Conservation (phyloP, 2,329 filamentous ascomycete genomes). For the Pseudogymnoascus sp. region DNA sequence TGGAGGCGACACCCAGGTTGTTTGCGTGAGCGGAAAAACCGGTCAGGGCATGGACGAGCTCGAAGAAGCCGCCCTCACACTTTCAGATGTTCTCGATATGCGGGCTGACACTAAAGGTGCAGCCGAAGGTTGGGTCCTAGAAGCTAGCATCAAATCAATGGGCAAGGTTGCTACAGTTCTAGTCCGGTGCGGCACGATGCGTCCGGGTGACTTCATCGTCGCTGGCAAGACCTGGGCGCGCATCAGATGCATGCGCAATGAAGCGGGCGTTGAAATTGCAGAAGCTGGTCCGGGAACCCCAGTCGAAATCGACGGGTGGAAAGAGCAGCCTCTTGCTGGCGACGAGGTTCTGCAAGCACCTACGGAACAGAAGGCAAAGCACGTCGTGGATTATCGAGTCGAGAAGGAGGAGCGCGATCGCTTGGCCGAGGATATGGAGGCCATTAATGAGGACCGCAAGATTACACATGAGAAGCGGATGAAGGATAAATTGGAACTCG, state of each 20-base stretch:
- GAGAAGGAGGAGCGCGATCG: conserved; percentile 63
- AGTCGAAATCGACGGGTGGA: conserved; percentile 93
- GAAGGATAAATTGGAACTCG: conserved; percentile 48
- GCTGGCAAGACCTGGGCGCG: conserved; percentile 84
- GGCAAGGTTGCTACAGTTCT: conserved; percentile 85
- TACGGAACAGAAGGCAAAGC: conserved; percentile 69
- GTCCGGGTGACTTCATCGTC: conserved; percentile 72
- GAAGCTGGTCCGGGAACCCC: conserved; percentile 82
- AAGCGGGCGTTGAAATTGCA: conserved; percentile 63
- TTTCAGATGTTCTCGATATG: conserved; percentile 85
- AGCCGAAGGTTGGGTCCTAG: conserved; percentile 89
- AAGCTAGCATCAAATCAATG: conserved; percentile 76
- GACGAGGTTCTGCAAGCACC: conserved; percentile 78
- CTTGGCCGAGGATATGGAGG: conserved; percentile 61
- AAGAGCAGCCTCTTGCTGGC: conserved; percentile 75
- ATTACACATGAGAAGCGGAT: conserved; percentile 51
- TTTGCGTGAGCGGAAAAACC: conserved; percentile 87
- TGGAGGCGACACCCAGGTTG: conserved; percentile 88
- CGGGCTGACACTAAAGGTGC: conserved; percentile 68
- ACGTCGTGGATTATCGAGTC: conserved; percentile 66
- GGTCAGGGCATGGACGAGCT: conserved; percentile 84
- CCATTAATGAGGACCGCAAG: conserved; percentile 61
- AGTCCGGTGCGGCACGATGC: conserved; percentile 78
- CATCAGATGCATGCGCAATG: conserved; percentile 76
- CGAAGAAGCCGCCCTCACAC: conserved; percentile 79